These are phyloP conservation scores for Lactarius hatsudake DNA, from an alignment of 768 basidiomycete species.

Conservation along the genomic window DNA sequence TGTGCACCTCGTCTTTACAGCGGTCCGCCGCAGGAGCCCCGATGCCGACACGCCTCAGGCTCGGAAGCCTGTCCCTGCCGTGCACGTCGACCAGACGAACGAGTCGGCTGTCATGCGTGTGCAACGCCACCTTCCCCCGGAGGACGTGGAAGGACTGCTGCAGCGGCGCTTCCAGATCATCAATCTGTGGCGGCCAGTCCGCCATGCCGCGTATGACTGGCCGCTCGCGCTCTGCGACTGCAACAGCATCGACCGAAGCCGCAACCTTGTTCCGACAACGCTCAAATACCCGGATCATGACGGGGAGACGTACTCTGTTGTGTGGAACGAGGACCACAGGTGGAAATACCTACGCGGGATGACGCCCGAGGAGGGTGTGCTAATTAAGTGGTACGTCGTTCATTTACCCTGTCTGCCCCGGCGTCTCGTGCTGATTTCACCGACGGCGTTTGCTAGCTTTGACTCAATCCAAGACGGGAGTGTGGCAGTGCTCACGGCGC, in stretches of 20 bases:
- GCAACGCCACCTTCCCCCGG: slow-evolving; percentile 41
- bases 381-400: slow-evolving; percentile 45
- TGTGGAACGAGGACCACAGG: slow-evolving; percentile 39
- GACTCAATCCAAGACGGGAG: slow-evolving; percentile 41
- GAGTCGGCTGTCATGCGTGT: slow-evolving; percentile 42
- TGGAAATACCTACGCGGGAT: slow-evolving; percentile 49
- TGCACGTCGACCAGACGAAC: slow-evolving; percentile 48
- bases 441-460: slow-evolving; percentile 31
- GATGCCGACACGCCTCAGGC: slow-evolving; percentile 39
- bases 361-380: slow-evolving; percentile 44
- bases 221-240: slow-evolving; percentile 51
- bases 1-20: slow-evolving; percentile 30
- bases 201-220: slow-evolving; percentile 44
- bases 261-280: slow-evolving; percentile 40
- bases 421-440: neutral
- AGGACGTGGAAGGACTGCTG: slow-evolving; percentile 40
- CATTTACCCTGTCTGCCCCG: neutral
- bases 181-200: slow-evolving; percentile 55
- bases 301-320: slow-evolving; percentile 44
- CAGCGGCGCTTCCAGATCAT: slow-evolving; percentile 50
- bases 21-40: slow-evolving; percentile 43
- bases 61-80: slow-evolving; percentile 43
- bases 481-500: slow-evolving; percentile 56
- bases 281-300: slow-evolving; percentile 43
- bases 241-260: slow-evolving; percentile 39